These are phyloP conservation scores for Hericium erinaceus DNA, from an alignment of 768 basidiomycete genomes.

Conservation along the genomic window DNA sequence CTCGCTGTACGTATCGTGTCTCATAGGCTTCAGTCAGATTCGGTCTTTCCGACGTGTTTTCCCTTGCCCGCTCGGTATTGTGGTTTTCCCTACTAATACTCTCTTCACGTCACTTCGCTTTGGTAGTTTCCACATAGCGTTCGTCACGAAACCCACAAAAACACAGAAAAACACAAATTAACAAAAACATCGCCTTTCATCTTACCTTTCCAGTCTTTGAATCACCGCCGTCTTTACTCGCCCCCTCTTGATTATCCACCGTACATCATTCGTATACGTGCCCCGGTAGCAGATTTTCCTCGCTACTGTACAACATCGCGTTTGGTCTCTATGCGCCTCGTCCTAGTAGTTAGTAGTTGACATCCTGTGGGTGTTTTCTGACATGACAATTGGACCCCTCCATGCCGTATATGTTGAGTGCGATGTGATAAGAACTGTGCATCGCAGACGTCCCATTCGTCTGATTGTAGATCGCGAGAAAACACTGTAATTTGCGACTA, in stretches of 20 bases:
- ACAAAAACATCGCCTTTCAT: slow-evolving; percentile 4
- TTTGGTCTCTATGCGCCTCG: too few relatives aligned
- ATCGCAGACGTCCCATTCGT: too few relatives aligned
- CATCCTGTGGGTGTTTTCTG: too few relatives aligned
- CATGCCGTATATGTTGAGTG: too few relatives aligned
- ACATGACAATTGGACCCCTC: too few relatives aligned
- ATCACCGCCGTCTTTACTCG: slow-evolving; percentile 14
- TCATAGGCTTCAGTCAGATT: background rate
- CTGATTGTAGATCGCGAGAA: too few relatives aligned
- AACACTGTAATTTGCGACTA: too few relatives aligned
- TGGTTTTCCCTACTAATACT: slow-evolving; percentile 3
- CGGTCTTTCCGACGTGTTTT: background rate
- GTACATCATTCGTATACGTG: slow-evolving; percentile 1
- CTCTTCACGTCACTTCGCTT: slow-evolving; percentile 1
- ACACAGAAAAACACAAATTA: background rate
- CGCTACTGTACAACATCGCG: background rate
- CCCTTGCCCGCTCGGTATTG: background rate
- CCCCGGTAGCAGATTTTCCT: background rate
- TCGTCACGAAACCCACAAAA: slow-evolving; percentile 4
- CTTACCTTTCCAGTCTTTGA: slow-evolving; percentile 10
- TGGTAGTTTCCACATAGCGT: background rate
- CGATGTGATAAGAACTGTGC: too few relatives aligned
- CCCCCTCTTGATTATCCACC: slow-evolving; percentile 1
- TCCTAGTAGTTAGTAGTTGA: too few relatives aligned
- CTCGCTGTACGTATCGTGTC: background rate